Evolutionary conservation across 1,139 yeast genomes (phyloP).

Genomic region (Geotrichum candidum): DNA sequence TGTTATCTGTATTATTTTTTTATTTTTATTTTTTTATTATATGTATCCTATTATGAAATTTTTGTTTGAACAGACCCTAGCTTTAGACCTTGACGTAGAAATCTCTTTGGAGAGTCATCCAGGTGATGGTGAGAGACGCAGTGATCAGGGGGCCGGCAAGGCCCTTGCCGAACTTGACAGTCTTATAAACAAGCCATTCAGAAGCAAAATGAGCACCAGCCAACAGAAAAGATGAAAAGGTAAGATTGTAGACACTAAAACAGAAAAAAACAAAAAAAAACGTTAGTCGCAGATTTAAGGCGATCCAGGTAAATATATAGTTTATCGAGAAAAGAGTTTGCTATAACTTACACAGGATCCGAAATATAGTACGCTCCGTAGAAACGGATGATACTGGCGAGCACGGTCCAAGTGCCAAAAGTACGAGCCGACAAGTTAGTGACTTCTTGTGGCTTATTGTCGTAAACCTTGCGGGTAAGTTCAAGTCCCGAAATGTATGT

Average conservation of each 20-base stretch:
- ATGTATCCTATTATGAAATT: not conserved
- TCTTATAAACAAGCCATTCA: conserved; percentile 75
- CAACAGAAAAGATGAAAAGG: conserved; percentile 73
- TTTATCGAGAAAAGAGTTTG: not conserved
- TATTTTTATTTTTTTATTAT: not conserved
- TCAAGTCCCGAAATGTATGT: conserved; percentile 71
- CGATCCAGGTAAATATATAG: not conserved
- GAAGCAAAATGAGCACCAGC: conserved; percentile 79
- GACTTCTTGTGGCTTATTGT: conserved; percentile 55
- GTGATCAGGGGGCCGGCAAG: conserved; percentile 80
- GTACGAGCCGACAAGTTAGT: conserved; percentile 85
- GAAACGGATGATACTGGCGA: conserved; percentile 76
- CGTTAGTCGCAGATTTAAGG: not conserved
- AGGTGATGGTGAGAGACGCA: conserved; percentile 40
- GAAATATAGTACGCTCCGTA: conserved; percentile 77
- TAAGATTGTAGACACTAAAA: conserved; percentile 56
- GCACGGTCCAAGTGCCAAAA: conserved; percentile 95
- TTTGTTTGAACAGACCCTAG: not conserved
- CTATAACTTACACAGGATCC: conserved; percentile 44
- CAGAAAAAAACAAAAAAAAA: not conserved
- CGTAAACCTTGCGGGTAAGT: conserved; percentile 76
- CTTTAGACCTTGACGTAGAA: conserved; percentile 29
- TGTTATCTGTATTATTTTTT: too few relatives aligned
- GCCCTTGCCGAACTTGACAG: conserved; percentile 82
- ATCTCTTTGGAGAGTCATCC: conserved; percentile 44